Evolutionary conservation across 2,329 filamentous ascomycete genomes (phyloP), one percentile per base, ranked within the genome.

Genomic region (Trichoderma guizhouense): DNA sequence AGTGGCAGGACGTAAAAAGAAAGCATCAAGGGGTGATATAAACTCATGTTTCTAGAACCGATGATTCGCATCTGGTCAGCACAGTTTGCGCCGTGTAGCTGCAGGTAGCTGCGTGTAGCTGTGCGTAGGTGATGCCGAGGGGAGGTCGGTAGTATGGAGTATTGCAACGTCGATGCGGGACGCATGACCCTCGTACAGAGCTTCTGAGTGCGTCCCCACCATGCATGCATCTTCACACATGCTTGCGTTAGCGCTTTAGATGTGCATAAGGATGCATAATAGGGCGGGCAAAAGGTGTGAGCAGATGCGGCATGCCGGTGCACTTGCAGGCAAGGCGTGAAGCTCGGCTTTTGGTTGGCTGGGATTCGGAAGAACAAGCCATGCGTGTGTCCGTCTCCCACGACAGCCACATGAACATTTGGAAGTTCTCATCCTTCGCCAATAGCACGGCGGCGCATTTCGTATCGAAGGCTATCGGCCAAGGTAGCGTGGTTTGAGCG

Each of bases 261-360:
- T 70, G 66, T 72, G 71, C 71, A 72, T 72, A 60, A 64, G 58
- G 58, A 36, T 72, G 71, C 71, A 72, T 72, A 65, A 62, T 61
- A 65, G 51, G 71, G 66, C 61, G 69, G 60, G 51, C 21, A 43
- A 30, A 60, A 47, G 66, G 66, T 70, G 66, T 57, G 65, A 64
- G 67, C 18, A 70, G 60, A 70, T 72, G 71, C 43, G 62, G 47
- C 64, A 51, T 65, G 47, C 53, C 67, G 34, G 32, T 61, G 36
- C 30, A 61, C 32, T 36, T 70, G 67, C 66, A 71, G 64, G 28
- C 57, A 64, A 57, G 55, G 15, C 36, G 11, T 39, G 36, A 65
- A 51, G 51, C 36, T 60, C 51, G 26, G 15, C 36, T 3, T 18
- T 11, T 72, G 63, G 70, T 72, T 72, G 70, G 70, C 43, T 47